Conservation (phyloP, 2,329 filamentous ascomycete genomes). For the Penicillium sp. region DNA sequence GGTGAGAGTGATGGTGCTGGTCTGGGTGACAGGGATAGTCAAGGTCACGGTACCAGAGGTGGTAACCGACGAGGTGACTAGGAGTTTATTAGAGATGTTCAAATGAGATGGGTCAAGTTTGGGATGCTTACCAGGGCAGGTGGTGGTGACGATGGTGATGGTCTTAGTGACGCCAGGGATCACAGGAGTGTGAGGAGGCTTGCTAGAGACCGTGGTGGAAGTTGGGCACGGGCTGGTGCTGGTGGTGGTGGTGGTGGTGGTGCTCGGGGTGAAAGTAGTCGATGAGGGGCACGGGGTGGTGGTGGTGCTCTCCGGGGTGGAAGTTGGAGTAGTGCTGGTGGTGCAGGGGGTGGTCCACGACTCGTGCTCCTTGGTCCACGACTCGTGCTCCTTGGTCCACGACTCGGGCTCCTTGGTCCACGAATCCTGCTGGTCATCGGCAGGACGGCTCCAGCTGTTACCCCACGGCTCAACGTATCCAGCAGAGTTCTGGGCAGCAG, state of each 20-base stretch:
- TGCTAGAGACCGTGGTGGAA: constrained; percentile 5
- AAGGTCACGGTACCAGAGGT: constrained; percentile 30
- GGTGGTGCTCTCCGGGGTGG: constrained; percentile 3
- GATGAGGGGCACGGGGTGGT: too few relatives aligned
- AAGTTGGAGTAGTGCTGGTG: constrained; percentile 8
- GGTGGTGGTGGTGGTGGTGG: background rate
- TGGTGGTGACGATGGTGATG: constrained; percentile 36
- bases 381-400: background rate
- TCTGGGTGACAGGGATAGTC: constrained; percentile 33
- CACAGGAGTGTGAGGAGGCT: constrained; percentile 14
- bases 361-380: background rate
- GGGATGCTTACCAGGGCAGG: constrained; percentile 32
- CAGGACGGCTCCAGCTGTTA: constrained; percentile 10
- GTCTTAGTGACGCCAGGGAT: constrained; percentile 30
- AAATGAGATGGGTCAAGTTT: background rate
- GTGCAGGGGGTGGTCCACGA: constrained; percentile 6
- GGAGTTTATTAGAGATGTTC: background rate
- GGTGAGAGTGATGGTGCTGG: constrained; percentile 32
- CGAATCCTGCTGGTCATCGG: background rate
- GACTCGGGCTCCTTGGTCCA: background rate
- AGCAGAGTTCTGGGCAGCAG: constrained; percentile 6
- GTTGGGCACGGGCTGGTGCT: constrained; percentile 6
- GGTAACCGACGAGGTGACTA: constrained; percentile 30
- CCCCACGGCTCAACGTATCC: constrained; percentile 4
- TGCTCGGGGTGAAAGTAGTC: background rate